phyloP scores from a whole-genome alignment of 1,284 basidiomycete species.

The Dichomitus squalens region DNA sequence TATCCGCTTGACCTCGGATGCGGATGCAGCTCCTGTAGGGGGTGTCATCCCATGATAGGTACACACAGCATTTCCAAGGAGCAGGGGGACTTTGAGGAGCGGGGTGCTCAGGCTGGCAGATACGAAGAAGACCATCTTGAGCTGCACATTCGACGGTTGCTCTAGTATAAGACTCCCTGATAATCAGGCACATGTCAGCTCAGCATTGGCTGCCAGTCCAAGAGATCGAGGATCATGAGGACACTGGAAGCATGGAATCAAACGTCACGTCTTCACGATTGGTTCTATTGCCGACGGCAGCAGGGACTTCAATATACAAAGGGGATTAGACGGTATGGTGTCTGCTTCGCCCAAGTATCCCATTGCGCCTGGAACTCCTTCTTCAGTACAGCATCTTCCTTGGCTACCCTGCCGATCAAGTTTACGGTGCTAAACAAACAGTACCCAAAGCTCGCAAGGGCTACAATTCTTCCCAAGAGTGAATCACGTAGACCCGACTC shows the following conservation, averaged over 20 bases:
- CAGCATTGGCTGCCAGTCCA: no score
- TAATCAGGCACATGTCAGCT: no score
- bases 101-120: neutral
- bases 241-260: no score
- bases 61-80: neutral
- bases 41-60: neutral
- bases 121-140: neutral
- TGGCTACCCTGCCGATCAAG: neutral
- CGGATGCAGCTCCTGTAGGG: neutral
- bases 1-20: neutral
- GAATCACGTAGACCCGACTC: constrained; percentile 3
- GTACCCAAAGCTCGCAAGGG: neutral
- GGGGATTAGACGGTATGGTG: constrained; percentile 16
- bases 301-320: constrained; percentile 17
- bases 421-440: neutral
- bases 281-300: no score
- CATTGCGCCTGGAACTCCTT: constrained; percentile 16
- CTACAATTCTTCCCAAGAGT: neutral
- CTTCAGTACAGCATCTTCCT: constrained; percentile 17
- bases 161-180: no score
- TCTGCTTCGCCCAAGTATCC: constrained; percentile 15
- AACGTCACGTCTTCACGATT: no score
- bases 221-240: no score
- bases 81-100: neutral
- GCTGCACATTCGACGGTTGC: no score